phyloP scores from a whole-genome alignment of 1,284 basidiomycete species.

The Phylloboletellus chloephorus region DNA sequence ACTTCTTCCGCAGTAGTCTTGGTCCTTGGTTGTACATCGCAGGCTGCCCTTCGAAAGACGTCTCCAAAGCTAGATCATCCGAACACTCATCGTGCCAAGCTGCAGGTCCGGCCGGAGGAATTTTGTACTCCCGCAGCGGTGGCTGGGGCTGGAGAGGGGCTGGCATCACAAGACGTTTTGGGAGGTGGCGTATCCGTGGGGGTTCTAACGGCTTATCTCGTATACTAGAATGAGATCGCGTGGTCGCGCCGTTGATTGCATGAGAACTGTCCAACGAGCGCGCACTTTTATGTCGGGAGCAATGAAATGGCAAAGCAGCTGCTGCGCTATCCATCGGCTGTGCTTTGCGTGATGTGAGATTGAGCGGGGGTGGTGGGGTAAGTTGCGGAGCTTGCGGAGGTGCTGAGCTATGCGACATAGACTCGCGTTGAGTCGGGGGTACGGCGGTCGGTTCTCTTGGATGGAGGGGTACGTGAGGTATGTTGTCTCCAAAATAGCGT shows the following conservation, averaged over 20 bases:
- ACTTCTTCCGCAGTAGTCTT: constrained; percentile 24
- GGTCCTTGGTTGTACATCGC: constrained; percentile 14
- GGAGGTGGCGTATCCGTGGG: constrained; percentile 42
- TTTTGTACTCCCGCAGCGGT: constrained; percentile 7
- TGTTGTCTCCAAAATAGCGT: constrained; percentile 8
- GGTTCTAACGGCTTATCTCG: constrained; percentile 20
- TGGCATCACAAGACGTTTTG: constrained; percentile 64
- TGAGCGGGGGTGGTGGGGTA: constrained; percentile 4
- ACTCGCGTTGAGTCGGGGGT: constrained; percentile 24
- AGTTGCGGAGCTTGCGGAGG: constrained; percentile 10
- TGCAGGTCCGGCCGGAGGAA: constrained; percentile 2
- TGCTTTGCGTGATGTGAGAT: constrained; percentile 3
- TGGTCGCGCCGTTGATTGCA: constrained; percentile 1
- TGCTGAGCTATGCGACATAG: constrained; percentile 7
- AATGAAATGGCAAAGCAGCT: background rate
- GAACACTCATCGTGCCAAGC: constrained; percentile 8
- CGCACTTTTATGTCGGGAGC: constrained; percentile 10
- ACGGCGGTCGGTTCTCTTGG: constrained; percentile 13
- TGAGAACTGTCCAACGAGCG: constrained; percentile 12
- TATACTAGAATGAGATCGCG: constrained; percentile 6
- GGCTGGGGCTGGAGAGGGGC: constrained; percentile 42
- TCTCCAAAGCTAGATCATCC: constrained; percentile 6
- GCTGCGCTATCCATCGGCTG: constrained; percentile 3
- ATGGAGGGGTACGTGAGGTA: constrained; percentile 8
- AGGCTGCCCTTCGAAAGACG: constrained; percentile 7